phyloP scores from a whole-genome alignment of 805 yeast genomes.

The Novakomyces olei region DNA sequence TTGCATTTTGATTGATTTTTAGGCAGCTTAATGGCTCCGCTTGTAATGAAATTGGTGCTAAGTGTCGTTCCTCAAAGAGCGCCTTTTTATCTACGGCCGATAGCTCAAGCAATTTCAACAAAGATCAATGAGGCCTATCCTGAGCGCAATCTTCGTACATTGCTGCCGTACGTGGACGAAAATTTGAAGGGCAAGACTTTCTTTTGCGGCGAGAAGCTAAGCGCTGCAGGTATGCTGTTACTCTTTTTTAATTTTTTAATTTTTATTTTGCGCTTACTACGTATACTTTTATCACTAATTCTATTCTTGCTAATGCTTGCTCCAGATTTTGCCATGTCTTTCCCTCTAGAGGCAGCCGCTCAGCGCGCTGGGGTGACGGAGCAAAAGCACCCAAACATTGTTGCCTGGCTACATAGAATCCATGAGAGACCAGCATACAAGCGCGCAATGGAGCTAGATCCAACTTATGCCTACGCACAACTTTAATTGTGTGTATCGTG shows the following conservation, averaged over 20 bases:
- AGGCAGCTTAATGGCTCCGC: too few relatives aligned
- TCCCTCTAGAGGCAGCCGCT: slow-evolving; percentile 18
- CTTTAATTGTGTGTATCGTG: too few relatives aligned
- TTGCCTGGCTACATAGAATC: slow-evolving; percentile 12
- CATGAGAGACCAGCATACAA: slow-evolving; percentile 13
- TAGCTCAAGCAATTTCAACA: too few relatives aligned
- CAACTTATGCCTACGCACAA: too few relatives aligned
- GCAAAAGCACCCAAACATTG: slow-evolving; percentile 13
- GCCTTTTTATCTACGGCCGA: too few relatives aligned
- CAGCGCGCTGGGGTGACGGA: slow-evolving; percentile 4
- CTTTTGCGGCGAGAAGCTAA: slow-evolving; percentile 36
- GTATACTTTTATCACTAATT: too few relatives aligned
- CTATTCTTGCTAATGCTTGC: too few relatives aligned
- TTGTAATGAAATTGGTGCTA: too few relatives aligned
- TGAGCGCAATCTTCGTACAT: slow-evolving; percentile 17
- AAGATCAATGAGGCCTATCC: slow-evolving; percentile 32
- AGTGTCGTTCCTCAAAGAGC: too few relatives aligned
- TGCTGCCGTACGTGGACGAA: slow-evolving; percentile 18
- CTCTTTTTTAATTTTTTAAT: too few relatives aligned
- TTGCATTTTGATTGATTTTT: too few relatives aligned
- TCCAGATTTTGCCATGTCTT: slow-evolving; percentile 37
- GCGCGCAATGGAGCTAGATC: slow-evolving; percentile 8
- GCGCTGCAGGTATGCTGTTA: slow-evolving; percentile 43
- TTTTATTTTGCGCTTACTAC: too few relatives aligned
- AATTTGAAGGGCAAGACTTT: slow-evolving; percentile 24